Evolutionary conservation across 129 eudicot genomes (phyloP), one percentile per base, ranked within the genome.

Genomic region (Logfia minima): DNA sequence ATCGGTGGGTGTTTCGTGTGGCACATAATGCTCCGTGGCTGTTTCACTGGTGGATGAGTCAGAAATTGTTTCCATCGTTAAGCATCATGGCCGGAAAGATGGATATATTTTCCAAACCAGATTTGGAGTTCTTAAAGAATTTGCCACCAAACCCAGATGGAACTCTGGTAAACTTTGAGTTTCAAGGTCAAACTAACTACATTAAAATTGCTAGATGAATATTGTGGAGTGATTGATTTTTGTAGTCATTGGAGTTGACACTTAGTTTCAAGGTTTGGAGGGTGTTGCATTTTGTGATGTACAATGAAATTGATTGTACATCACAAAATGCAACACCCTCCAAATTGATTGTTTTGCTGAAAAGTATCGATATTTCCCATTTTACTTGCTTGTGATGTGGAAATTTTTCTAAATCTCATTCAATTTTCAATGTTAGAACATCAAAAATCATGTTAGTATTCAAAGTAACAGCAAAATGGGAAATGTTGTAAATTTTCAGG

Each of bases 1-100:
- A 87, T 66, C 85, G 78, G 62, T 74, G 92, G 92, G 61, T 85
- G 26, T 81, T 87, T 58, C 77, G 85, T 18, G 83, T 90, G 13
- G 92, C 96, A 51, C 88, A 29, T 76, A 75, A 90, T 35, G 83
- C 89, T 45, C 96, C 96, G 8, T 82, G 90, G 92, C 73, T 90
- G 77, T 76, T 90, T 29, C 56, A 87, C n/a, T 87, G 90, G 88
- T 90, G 90, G 92, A 85, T 90, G 90, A 85, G 85, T 77, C 96
- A 87, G 39, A 85, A 86, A 60, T 53, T 79, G 66, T 85, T 87
- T 82, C 88, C 88, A 16, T 83, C 90, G 8, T 68, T 86, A 69
- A 85, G 92, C 55, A 66, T 85, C 5, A 14, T 71, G 77, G 81
- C 76, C 5, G 92, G 92, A 48, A 87, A 75, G 29, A 45, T 74